Base-by-base conservation (phyloP, 139 green algal species). In the Coelastrella sp. region DNA sequence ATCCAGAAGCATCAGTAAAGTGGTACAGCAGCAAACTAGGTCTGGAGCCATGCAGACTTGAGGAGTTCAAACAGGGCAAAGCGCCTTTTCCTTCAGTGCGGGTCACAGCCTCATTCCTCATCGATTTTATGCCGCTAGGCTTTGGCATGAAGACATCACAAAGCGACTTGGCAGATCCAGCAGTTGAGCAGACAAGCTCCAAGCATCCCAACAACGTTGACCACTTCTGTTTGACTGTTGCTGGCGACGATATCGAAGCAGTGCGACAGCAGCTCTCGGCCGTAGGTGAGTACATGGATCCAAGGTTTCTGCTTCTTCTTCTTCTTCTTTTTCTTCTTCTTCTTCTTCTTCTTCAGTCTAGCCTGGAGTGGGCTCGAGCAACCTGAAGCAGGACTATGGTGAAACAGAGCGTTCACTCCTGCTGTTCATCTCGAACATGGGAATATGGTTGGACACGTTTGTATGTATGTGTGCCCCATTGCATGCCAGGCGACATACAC, bases 91-190 rank as follows among this genome's bases (percentile, higher is more conserved):
- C 76, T 32, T 74, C 57, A 30, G 53, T 57, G 5, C 53, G 76
- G n/a, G 34, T 83, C 5, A 74, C 32, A 34, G 35, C 76, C 17
- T 74, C 76, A 2, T 73, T 83, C 57, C 38, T 85, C 13, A 27
- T 94, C 76, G 27, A 88, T 30, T 74, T 73, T 17, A 74, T 73
- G 34, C 43, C 43, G 34, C 62, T 71, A 3, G 40, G 7, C n/a
- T 71, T 41, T 25, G 30, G 62, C 62, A 71, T 15, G 0, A 32
- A 50, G 34, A 40, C 23, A 66, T 38, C 30, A 45, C 30, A 80
- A 30, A 40, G 13, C 72, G 53, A 34, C 9, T 23, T 71, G 27
- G n/a, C 71, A n/a, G 71, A 63, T 38, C 40, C 43, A n/a, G 34
- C 21, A 13, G 32, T 32, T 9, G 32, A 50, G 13, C 75, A 71